Conservation (phyloP, 352 stramenopile genomes). For the Thalassiosira oceanica region DNA sequence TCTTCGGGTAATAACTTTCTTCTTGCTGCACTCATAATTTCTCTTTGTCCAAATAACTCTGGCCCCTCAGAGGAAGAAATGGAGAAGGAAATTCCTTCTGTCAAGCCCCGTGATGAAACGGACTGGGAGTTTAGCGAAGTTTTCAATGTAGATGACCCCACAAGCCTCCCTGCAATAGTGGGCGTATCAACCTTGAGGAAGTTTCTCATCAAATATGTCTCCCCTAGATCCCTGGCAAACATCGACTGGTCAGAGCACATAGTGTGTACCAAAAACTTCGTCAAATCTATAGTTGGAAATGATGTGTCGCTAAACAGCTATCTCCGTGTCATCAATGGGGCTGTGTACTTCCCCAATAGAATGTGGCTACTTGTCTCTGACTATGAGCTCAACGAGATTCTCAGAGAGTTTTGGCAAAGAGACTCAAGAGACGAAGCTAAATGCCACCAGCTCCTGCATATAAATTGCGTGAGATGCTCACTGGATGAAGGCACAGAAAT, state of each 20-base stretch:
- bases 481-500: slow-evolving; percentile 26
- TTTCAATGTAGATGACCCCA: slow-evolving; percentile 13
- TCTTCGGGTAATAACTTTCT: too few species aligned
- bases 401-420: slow-evolving; percentile 44
- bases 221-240: slow-evolving; percentile 5
- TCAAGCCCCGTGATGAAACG: slow-evolving; percentile 27
- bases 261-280: slow-evolving; percentile 52
- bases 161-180: slow-evolving; percentile 11
- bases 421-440: background rate
- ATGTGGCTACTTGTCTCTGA: slow-evolving; percentile 60
- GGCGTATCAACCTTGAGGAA: slow-evolving; percentile 6
- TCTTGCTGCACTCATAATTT: too few species aligned
- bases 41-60: too few species aligned
- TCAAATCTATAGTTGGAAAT: slow-evolving; percentile 24
- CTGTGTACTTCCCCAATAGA: slow-evolving; percentile 38
- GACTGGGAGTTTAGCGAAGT: slow-evolving; percentile 34
- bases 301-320: slow-evolving; percentile 30
- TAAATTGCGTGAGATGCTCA: slow-evolving; percentile 12
- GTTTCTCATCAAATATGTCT: slow-evolving; percentile 24
- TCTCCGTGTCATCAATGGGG: slow-evolving; percentile 42
- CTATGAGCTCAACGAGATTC: slow-evolving; percentile 55
- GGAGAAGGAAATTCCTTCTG: slow-evolving; percentile 35
- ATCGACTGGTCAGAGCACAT: slow-evolving; percentile 34
- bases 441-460: slow-evolving; percentile 32
- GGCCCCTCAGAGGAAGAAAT: slow-evolving; percentile 55